Conservation (phyloP, 768 basidiomycete genomes). For the Termitomyces sp. region DNA sequence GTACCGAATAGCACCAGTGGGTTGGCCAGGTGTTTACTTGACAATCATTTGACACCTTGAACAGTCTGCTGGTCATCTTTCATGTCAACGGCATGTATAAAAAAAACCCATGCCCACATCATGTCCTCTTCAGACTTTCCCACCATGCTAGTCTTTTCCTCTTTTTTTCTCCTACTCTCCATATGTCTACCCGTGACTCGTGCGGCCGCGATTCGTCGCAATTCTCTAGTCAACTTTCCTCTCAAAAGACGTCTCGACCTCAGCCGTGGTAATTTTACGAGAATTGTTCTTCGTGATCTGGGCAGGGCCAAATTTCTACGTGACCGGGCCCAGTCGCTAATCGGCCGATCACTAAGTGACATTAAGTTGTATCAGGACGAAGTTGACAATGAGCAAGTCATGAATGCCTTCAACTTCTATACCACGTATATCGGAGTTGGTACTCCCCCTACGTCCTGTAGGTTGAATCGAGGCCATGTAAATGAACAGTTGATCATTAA, state of each 20-base stretch:
- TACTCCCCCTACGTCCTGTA: too few relatives aligned
- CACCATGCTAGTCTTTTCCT: conserved; percentile 15
- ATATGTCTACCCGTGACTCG: conserved; percentile 40
- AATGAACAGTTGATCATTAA: too few relatives aligned
- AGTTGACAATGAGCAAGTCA: too few relatives aligned
- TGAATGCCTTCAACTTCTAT: too few relatives aligned
- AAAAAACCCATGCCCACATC: not conserved
- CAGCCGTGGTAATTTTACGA: conserved; percentile 42
- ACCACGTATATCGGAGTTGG: too few relatives aligned
- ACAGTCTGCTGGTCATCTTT: not conserved
- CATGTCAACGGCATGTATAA: not conserved
- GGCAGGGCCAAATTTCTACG: conserved; percentile 47
- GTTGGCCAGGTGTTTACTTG: not conserved
- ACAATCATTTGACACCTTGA: not conserved
- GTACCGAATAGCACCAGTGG: not conserved
- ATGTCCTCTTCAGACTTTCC: not conserved
- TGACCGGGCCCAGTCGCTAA: conserved; percentile 29
- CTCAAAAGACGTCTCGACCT: conserved; percentile 40
- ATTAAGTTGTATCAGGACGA: conserved; percentile 9
- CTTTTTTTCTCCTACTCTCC: conserved; percentile 39
- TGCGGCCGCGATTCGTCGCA: conserved; percentile 34
- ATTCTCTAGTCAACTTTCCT: conserved; percentile 40
- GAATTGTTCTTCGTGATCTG: conserved; percentile 47
- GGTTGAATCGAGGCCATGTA: too few relatives aligned
- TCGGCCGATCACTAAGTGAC: conserved; percentile 1